Conservation (phyloP, 441 rosid species). For the Corymbia citriodora region DNA sequence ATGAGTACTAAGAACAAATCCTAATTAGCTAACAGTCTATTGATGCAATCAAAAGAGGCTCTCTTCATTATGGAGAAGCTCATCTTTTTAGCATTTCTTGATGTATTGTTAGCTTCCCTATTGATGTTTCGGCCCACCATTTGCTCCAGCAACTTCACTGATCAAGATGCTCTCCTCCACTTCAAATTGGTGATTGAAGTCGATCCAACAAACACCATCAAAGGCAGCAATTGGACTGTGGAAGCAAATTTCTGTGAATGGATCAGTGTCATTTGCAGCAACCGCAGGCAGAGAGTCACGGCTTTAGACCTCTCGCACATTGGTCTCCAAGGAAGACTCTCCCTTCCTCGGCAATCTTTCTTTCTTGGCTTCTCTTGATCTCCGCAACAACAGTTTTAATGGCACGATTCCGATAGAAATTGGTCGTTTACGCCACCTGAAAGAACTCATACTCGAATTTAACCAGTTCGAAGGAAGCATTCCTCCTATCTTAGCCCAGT, state of each 20-base stretch:
- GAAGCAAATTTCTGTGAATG: not conserved
- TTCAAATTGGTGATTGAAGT: not conserved
- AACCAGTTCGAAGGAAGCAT: not conserved
- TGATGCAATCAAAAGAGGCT: not conserved
- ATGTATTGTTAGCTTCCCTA: not conserved
- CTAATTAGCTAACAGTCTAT: too few species aligned
- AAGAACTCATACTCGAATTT: fast-evolving
- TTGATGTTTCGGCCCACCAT: not conserved
- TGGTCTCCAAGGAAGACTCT: not conserved
- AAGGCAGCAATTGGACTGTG: not conserved
- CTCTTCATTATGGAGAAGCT: not conserved
- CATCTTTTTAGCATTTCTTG: not conserved
- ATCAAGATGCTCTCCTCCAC: not conserved
- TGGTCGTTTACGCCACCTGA: not conserved
- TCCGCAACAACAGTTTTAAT: not conserved
- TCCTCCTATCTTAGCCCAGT: not conserved
- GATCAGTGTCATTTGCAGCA: not conserved
- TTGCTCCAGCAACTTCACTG: not conserved
- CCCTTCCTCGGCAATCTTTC: not conserved
- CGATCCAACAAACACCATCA: not conserved
- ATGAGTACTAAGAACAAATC: too few species aligned
- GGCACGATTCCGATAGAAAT: not conserved
- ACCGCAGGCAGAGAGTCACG: not conserved
- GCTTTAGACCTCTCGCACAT: not conserved
- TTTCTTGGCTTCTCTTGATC: not conserved